Percentiles rank a stretch among this genome's conserved stretches.
Evolutionary conservation across 352 stramenopile genomes (phyloP).

Genomic region (Aphanomyces euteiches): DNA sequence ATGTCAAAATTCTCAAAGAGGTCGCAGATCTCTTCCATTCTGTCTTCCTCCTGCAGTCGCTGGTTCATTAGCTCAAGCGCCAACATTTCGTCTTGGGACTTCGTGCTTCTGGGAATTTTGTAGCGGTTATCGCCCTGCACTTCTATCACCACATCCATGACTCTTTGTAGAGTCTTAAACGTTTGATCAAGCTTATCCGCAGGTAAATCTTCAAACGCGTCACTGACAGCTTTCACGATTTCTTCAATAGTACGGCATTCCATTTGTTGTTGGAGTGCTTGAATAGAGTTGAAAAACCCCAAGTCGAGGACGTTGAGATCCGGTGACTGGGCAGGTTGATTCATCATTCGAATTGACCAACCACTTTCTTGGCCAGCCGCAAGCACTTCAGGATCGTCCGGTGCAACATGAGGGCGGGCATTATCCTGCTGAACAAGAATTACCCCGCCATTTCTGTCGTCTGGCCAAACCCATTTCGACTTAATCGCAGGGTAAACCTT

Average conservation of each 20-base stretch:
- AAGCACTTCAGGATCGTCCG: conserved; percentile 29
- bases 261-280: conserved; percentile 30
- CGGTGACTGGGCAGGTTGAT: conserved; percentile 35
- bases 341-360: conserved; percentile 34
- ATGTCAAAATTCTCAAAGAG: background rate
- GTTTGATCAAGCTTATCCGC: background rate
- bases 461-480: background rate
- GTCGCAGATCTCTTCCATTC: background rate
- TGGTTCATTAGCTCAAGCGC: background rate
- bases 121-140: background rate
- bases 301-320: conserved; percentile 39
- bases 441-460: background rate
- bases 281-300: conserved; percentile 34
- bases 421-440: conserved; percentile 36
- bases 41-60: conserved; percentile 1
- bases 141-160: background rate
- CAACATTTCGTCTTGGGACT: background rate
- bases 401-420: conserved; percentile 23
- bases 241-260: conserved; percentile 7
- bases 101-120: background rate
- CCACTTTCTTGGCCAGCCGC: conserved; percentile 15
- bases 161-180: background rate
- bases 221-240: background rate
- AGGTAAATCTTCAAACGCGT: background rate
- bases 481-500: background rate